phyloP scores from a whole-genome alignment of 306 rosid genomes.

The Cucumis melo region DNA sequence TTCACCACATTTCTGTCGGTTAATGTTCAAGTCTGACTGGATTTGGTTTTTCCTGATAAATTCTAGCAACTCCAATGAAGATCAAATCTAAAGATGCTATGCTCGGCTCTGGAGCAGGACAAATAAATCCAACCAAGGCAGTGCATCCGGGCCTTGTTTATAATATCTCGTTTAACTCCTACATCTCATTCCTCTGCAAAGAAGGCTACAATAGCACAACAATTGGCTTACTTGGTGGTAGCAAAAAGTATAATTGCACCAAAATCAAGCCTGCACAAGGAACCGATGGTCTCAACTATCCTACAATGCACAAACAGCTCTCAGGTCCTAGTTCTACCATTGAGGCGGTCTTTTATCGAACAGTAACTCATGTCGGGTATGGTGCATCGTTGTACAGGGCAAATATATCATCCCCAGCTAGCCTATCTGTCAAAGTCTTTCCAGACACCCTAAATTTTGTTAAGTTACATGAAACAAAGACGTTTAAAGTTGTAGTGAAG shows the following conservation, averaged over 20 bases:
- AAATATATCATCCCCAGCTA: constrained; percentile 27
- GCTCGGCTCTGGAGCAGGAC: constrained; percentile 71
- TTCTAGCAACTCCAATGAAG: constrained; percentile 48
- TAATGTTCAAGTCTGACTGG: not conserved
- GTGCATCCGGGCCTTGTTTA: constrained; percentile 65
- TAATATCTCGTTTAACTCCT: constrained; percentile 29
- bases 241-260: constrained; percentile 23
- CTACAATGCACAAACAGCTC: constrained; percentile 46
- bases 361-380: constrained; percentile 47
- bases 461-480: constrained; percentile 15
- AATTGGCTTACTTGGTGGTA: constrained; percentile 37
- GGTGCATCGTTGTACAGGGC: constrained; percentile 47
- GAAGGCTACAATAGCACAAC: constrained; percentile 40
- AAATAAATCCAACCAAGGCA: constrained; percentile 53
- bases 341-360: constrained; percentile 41
- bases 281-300: constrained; percentile 78
- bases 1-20: not conserved
- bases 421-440: constrained; percentile 29
- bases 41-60: not conserved
- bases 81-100: constrained; percentile 15
- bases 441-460: constrained; percentile 44
- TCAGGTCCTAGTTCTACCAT: constrained; percentile 7
- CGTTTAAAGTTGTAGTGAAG: constrained; percentile 45
- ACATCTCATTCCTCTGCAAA: constrained; percentile 55
- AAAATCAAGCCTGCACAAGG: constrained; percentile 26